Evolutionary conservation across 2,329 filamentous ascomycete species (phyloP).

Genomic region (Phialophora tarda): DNA sequence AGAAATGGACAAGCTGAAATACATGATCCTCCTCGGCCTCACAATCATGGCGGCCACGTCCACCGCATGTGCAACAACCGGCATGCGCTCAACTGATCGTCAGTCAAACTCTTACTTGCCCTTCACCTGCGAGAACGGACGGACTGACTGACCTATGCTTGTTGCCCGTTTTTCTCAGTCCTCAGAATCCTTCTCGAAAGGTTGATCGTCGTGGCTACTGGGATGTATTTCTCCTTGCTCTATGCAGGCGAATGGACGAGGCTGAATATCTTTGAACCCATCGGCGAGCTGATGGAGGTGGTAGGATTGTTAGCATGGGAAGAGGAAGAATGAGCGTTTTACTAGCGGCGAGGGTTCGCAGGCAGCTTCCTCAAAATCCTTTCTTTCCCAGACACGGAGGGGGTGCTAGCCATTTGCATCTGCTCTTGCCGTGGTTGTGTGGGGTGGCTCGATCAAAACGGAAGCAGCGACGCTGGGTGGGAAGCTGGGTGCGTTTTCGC

Average conservation of each 20-base stretch:
- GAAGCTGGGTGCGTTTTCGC: background rate
- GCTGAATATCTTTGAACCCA: background rate
- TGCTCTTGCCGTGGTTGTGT: background rate
- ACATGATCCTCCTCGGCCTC: background rate
- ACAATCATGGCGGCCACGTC: background rate
- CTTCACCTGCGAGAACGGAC: background rate
- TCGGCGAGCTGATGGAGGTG: background rate
- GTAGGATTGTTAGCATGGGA: background rate
- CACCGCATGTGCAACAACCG: background rate
- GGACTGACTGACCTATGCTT: background rate
- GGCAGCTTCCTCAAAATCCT: background rate
- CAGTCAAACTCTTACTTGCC: background rate
- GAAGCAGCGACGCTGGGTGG: background rate
- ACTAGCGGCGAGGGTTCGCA: background rate
- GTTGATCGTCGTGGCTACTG: background rate
- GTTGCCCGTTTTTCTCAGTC: background rate
- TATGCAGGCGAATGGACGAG: background rate
- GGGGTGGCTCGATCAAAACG: background rate
- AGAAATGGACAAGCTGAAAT: background rate
- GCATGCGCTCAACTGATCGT: background rate
- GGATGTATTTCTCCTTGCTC: background rate
- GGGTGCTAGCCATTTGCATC: background rate
- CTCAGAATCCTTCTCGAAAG: background rate
- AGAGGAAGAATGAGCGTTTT: background rate
- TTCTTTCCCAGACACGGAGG: background rate